phyloP scores from a whole-genome alignment of 148 eudicot species.

The Diospyros kaki region DNA sequence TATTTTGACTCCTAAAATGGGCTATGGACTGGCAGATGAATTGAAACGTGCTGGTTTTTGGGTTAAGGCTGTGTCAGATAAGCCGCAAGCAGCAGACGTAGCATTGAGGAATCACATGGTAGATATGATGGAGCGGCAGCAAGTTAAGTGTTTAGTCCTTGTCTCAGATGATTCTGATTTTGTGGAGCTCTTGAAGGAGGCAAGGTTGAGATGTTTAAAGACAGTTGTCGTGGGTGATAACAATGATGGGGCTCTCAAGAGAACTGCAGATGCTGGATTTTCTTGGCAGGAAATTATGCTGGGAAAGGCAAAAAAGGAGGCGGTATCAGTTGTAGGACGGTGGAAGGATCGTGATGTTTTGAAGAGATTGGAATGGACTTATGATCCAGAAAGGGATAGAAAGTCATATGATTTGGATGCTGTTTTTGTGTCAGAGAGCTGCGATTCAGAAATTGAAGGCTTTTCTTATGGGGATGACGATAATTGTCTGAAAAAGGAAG shows the following conservation, averaged over 20 bases:
- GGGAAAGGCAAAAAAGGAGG: slow-evolving; percentile 70
- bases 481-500: slow-evolving; percentile 5
- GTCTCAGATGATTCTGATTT: slow-evolving; percentile 84
- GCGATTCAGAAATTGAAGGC: slow-evolving; percentile 27
- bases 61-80: slow-evolving; percentile 60
- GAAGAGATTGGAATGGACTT: slow-evolving; percentile 73
- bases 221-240: slow-evolving; percentile 78
- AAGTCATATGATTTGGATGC: slow-evolving; percentile 13
- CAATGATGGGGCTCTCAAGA: slow-evolving; percentile 61
- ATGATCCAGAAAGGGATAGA: slow-evolving; percentile 44
- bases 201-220: slow-evolving; percentile 72
- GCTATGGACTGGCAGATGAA: slow-evolving; percentile 72
- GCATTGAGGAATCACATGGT: slow-evolving; percentile 61
- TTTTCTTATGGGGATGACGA: slow-evolving; percentile 18
- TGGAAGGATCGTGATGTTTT: slow-evolving; percentile 79
- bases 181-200: slow-evolving; percentile 59
- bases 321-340: slow-evolving; percentile 58
- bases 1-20: slow-evolving; percentile 63
- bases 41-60: slow-evolving; percentile 77
- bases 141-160: slow-evolving; percentile 53
- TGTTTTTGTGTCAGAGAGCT: slow-evolving; percentile 24
- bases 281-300: slow-evolving; percentile 78
- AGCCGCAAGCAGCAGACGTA: slow-evolving; percentile 66
- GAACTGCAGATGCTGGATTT: slow-evolving; percentile 66
- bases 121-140: slow-evolving; percentile 63